phyloP scores from a whole-genome alignment of 1,284 basidiomycete species.

The Sanghuangporus sanghuang region DNA sequence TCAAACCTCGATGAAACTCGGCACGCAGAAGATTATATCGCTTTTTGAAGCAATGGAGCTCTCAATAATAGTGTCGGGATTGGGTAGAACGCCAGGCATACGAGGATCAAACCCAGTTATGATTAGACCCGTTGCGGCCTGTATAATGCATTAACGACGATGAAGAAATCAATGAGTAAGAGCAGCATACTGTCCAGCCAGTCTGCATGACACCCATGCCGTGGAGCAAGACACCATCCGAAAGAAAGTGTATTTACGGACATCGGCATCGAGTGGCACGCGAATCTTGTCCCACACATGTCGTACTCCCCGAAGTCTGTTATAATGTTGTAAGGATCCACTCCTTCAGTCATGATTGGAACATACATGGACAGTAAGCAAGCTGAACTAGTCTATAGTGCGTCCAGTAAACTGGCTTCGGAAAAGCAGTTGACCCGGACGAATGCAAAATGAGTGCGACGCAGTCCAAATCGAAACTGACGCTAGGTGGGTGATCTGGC shows the following conservation, averaged over 20 bases:
- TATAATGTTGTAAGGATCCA: too few species aligned
- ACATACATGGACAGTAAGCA: too few species aligned
- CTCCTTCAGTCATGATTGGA: too few species aligned
- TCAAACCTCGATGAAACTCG: slow-evolving; percentile 27
- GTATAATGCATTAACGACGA: neutral
- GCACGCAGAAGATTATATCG: slow-evolving; percentile 24
- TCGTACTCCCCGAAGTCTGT: too few species aligned
- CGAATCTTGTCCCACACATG: too few species aligned
- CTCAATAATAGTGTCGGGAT: slow-evolving; percentile 24
- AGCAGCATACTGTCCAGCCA: slow-evolving; percentile 18
- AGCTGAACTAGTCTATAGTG: slow-evolving; percentile 19
- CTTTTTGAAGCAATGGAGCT: slow-evolving; percentile 18
- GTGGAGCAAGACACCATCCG: slow-evolving; percentile 16
- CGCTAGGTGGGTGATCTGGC: too few species aligned
- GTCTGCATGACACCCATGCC: slow-evolving; percentile 21
- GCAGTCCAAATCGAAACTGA: slow-evolving; percentile 1
- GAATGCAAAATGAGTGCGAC: slow-evolving; percentile 30
- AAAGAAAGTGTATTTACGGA: too few species aligned
- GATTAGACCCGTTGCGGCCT: slow-evolving; percentile 26
- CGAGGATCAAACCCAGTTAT: slow-evolving; percentile 23
- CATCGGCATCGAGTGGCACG: too few species aligned
- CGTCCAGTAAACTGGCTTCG: slow-evolving; percentile 26
- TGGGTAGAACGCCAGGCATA: slow-evolving; percentile 23
- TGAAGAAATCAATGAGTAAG: too few species aligned
- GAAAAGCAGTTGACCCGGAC: slow-evolving; percentile 30